These are phyloP conservation scores for Xylariaceae sp. DNA, from an alignment of 2,329 filamentous ascomycete species.

Conservation along the genomic window DNA sequence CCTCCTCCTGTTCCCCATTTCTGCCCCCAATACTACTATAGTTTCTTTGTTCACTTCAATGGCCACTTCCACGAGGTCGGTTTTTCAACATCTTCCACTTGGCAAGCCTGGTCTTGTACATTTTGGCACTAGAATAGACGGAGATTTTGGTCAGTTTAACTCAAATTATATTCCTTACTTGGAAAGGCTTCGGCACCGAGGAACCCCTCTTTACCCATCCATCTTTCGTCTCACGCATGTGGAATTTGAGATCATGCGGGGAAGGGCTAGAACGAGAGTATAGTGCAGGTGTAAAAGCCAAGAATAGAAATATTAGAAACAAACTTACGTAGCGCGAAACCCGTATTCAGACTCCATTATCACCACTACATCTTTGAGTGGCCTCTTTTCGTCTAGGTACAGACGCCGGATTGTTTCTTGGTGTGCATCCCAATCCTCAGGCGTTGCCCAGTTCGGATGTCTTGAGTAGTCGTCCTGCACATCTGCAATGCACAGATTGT, in stretches of 20 bases:
- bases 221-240: slow-evolving; percentile 9
- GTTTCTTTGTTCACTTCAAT: slow-evolving; percentile 15
- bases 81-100: slow-evolving; percentile 39
- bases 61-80: slow-evolving; percentile 31
- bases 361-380: slow-evolving; percentile 35
- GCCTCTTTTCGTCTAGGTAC: slow-evolving; percentile 36
- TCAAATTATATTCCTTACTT: background rate
- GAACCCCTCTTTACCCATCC: background rate
- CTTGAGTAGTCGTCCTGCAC: slow-evolving; percentile 27
- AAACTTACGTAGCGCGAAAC: slow-evolving; percentile 35
- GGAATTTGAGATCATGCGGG: slow-evolving; percentile 21
- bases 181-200: slow-evolving; percentile 5
- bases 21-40: slow-evolving; percentile 7
- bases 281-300: slow-evolving; percentile 9
- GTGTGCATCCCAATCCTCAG: slow-evolving; percentile 34
- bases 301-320: slow-evolving; percentile 16
- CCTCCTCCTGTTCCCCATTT: slow-evolving; percentile 6
- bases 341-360: slow-evolving; percentile 36
- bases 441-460: slow-evolving; percentile 32
- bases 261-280: slow-evolving; percentile 5
- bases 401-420: slow-evolving; percentile 34
- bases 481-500: slow-evolving; percentile 33
- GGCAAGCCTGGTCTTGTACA: slow-evolving; percentile 35
- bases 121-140: slow-evolving; percentile 30
- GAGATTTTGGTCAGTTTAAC: slow-evolving; percentile 6